Evolutionary conservation across 1,139 yeast species (phyloP).

Genomic region (Saccharomyces hybrid): DNA sequence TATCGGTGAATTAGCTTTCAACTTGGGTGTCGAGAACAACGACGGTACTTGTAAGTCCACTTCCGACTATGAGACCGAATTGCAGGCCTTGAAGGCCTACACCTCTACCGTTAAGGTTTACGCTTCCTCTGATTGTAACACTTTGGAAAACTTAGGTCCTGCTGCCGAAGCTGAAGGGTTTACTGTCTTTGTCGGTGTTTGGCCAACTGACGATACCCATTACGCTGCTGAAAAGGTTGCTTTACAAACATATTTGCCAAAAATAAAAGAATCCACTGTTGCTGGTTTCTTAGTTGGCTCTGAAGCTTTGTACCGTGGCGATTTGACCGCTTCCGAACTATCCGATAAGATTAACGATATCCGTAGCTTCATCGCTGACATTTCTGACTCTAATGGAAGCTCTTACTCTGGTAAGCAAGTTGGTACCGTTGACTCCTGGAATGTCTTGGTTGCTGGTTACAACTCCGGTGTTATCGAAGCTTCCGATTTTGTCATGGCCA

Average conservation of each 20-base stretch:
- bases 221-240: constrained; percentile 65
- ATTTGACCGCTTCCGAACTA: constrained; percentile 60
- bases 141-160: constrained; percentile 74
- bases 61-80: constrained; percentile 58
- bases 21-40: constrained; percentile 68
- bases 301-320: constrained; percentile 84
- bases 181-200: constrained; percentile 69
- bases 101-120: constrained; percentile 66
- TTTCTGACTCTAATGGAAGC: constrained; percentile 74
- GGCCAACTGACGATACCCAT: constrained; percentile 83
- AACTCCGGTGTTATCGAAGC: constrained; percentile 64
- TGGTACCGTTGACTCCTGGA: constrained; percentile 96
- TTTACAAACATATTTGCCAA: constrained; percentile 59
- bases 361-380: constrained; percentile 47
- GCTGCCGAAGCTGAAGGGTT: constrained; percentile 75
- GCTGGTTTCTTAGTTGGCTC: constrained; percentile 80
- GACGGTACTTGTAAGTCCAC: constrained; percentile 66
- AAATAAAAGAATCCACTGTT: constrained; percentile 56
- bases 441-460: constrained; percentile 73
- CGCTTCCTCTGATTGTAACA: constrained; percentile 83
- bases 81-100: constrained; percentile 47
- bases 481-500: constrained; percentile 78
- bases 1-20: constrained; percentile 49
- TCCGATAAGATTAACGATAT: constrained; percentile 56
- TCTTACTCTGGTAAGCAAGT: constrained; percentile 66